A percentile compares a stretch with the other conserved stretches of the same genome.
phyloP scores from a whole-genome alignment of 345 rosid genomes.

The Arabidopsis suecica region DNA sequence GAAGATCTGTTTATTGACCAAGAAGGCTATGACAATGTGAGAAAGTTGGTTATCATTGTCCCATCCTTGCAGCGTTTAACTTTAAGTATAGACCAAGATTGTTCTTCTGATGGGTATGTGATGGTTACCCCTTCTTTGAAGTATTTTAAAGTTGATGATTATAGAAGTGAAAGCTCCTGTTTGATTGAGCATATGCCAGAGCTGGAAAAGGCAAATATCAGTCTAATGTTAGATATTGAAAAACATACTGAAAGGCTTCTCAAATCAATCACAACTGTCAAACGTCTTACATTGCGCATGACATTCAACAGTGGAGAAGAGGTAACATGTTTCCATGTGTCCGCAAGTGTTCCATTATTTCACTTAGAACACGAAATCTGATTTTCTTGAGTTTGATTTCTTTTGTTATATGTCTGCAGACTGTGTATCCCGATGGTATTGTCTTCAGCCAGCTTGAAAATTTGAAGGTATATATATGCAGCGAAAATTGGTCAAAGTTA shows the following conservation, averaged over 20 bases:
- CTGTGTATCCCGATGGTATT: not conserved
- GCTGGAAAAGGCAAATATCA: not conserved
- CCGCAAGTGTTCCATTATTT: not conserved
- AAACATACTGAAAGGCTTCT: not conserved
- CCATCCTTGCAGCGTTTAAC: not conserved
- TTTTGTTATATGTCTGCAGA: not conserved
- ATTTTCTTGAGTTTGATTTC: not conserved
- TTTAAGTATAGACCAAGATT: accelerated
- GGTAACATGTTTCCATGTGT: not conserved
- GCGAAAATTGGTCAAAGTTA: not conserved
- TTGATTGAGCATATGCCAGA: not conserved
- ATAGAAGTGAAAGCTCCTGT: not conserved
- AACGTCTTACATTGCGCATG: not conserved
- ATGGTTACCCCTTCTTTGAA: not conserved
- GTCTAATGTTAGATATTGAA: not conserved
- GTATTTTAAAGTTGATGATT: not conserved
- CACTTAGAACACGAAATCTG: not conserved
- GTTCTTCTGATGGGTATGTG: not conserved
- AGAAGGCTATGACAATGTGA: not conserved
- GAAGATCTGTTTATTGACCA: not conserved
- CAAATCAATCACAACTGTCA: not conserved
- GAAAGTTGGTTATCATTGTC: not conserved
- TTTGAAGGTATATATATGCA: not conserved
- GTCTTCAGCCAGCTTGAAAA: conserved; percentile 10
- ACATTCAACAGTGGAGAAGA: not conserved